Percentiles rank a stretch among this genome's conserved stretches.
Conservation (phyloP, 768 basidiomycete species). For the Ephemerocybe angulata region DNA sequence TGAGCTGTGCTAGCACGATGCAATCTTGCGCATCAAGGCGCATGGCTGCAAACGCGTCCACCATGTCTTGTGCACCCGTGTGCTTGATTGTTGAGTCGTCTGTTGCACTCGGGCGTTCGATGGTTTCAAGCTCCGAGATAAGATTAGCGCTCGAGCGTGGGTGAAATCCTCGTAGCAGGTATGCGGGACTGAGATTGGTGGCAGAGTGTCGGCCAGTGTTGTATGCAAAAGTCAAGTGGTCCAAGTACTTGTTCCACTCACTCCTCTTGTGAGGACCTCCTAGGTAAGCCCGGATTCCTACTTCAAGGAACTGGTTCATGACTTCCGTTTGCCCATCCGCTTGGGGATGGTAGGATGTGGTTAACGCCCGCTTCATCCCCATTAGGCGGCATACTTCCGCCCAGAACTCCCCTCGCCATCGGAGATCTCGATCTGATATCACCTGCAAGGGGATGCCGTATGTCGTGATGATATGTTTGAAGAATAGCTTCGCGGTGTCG, state of each 20-base stretch:
- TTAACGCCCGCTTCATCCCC: slow-evolving; percentile 22
- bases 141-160: neutral
- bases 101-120: neutral
- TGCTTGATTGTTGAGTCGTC: too few relatives aligned
- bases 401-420: slow-evolving; percentile 28
- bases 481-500: slow-evolving; percentile 27
- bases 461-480: slow-evolving; percentile 22
- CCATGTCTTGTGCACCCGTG: neutral
- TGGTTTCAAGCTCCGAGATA: neutral
- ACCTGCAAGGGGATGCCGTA: slow-evolving; percentile 24
- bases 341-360: slow-evolving; percentile 29
- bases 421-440: slow-evolving; percentile 26
- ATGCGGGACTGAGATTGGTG: neutral
- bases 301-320: slow-evolving; percentile 31
- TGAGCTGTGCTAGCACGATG: neutral
- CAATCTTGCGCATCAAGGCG: neutral
- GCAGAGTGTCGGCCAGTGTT: neutral
- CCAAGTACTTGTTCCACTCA: neutral
- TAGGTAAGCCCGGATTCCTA: neutral
- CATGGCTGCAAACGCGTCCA: neutral
- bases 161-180: neutral
- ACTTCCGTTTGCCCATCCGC: slow-evolving; percentile 36
- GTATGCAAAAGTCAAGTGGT: neutral
- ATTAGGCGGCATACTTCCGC: slow-evolving; percentile 21
- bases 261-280: neutral